Evolutionary conservation across 176 grass and related monocot genomes (phyloP).

Genomic region (Zizania latifolia): DNA sequence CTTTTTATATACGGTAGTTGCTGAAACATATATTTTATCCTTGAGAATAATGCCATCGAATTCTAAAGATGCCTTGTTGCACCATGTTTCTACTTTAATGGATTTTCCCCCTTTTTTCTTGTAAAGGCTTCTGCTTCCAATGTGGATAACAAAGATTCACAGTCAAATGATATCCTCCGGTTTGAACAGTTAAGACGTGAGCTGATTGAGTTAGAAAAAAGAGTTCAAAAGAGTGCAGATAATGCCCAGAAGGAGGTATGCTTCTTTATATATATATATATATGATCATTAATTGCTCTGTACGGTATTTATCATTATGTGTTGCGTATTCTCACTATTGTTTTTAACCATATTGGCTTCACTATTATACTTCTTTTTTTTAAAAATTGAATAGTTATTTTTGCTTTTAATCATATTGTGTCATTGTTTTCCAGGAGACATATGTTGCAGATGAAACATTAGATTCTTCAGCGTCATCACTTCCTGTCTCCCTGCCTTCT

Average conservation of each 20-base stretch:
- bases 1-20: background rate
- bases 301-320: conserved; percentile 6
- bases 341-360: conserved; percentile 13
- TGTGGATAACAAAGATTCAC: conserved; percentile 44
- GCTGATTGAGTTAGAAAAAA: conserved; percentile 85
- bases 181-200: conserved; percentile 73
- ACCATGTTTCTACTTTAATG: conserved; percentile 19
- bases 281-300: conserved; percentile 14
- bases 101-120: background rate
- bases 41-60: background rate
- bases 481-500: conserved; percentile 23
- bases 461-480: conserved; percentile 2
- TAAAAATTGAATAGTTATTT: background rate
- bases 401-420: no score
- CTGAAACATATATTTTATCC: conserved; percentile 2
- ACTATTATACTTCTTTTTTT: background rate
- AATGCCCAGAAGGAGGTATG: conserved; percentile 62
- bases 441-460: conserved; percentile 37
- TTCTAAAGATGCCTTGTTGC: conserved; percentile 8
- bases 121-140: conserved; percentile 38
- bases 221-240: conserved; percentile 79
- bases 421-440: conserved; percentile 46
- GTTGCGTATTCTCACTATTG: conserved; percentile 17
- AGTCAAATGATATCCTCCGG: conserved; percentile 63
- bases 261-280: no score